Conservation (phyloP, 345 rosid genomes). For the Bruguiera parviflora region DNA sequence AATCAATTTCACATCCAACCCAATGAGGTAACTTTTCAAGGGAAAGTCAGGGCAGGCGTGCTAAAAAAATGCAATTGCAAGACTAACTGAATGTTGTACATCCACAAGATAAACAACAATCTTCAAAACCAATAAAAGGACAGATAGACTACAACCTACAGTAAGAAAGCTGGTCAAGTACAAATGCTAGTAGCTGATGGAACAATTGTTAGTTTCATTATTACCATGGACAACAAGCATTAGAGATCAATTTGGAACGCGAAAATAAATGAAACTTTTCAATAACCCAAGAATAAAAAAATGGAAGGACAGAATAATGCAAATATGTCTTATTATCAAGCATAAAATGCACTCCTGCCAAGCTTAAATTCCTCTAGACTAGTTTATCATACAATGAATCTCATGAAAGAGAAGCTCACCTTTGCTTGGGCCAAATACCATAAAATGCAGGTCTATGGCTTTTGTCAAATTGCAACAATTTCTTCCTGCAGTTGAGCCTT, state of each 20-base stretch:
- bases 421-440: constrained; percentile 82
- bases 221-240: too few species aligned
- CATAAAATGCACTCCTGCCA: background rate
- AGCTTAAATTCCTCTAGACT: background rate
- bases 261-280: too few species aligned
- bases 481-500: constrained; percentile 42
- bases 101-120: background rate
- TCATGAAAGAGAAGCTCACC: constrained; percentile 39
- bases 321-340: background rate
- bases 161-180: too few species aligned
- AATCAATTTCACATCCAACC: constrained; percentile 7
- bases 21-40: background rate
- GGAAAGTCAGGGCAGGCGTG: background rate
- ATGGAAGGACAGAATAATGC: too few species aligned
- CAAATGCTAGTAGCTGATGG: too few species aligned
- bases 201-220: too few species aligned
- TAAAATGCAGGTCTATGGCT: constrained; percentile 86
- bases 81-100: background rate
- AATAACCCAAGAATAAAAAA: too few species aligned
- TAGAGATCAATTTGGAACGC: too few species aligned
- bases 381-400: background rate
- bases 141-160: too few species aligned
- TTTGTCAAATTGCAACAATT: constrained; percentile 85
- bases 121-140: background rate
- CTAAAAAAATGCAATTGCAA: background rate